Evolutionary conservation across 306 rosid species (phyloP).

Genomic region (Ammopiptanthus mongolicus): DNA sequence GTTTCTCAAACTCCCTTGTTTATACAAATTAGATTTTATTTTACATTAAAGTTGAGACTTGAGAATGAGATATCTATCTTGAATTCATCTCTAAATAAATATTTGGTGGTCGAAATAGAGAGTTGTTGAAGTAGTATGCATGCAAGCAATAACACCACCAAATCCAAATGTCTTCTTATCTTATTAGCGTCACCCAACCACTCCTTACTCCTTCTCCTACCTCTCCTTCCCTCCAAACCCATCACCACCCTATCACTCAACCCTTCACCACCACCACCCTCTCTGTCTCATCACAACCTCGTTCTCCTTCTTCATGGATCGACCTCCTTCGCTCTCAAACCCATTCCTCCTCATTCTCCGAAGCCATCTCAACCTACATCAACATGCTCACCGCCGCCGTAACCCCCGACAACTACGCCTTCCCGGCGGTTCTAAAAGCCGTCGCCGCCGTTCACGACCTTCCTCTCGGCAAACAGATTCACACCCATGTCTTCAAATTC

Average conservation of each 20-base stretch:
- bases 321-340: constrained; percentile 54
- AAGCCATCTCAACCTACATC: constrained; percentile 56
- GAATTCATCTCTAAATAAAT: no score
- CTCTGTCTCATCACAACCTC: constrained; percentile 22
- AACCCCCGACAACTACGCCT: constrained; percentile 65
- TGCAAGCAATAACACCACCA: not conserved
- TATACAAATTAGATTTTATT: no score
- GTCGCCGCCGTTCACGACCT: constrained; percentile 49
- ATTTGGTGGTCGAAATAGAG: no score
- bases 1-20: no score
- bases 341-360: constrained; percentile 42
- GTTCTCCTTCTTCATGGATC: constrained; percentile 50
- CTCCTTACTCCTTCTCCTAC: constrained; percentile 6
- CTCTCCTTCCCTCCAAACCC: constrained; percentile 31
- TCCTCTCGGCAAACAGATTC: constrained; percentile 52
- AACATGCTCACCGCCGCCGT: constrained; percentile 34
- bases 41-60: no score
- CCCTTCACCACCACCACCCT: not conserved
- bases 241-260: not conserved
- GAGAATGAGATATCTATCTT: no score
- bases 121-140: no score
- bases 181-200: not conserved
- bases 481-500: constrained; percentile 58
- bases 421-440: constrained; percentile 77
- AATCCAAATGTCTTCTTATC: not conserved